Conservation (phyloP, 129 eudicot species). For the Dittrichia graveolens region DNA sequence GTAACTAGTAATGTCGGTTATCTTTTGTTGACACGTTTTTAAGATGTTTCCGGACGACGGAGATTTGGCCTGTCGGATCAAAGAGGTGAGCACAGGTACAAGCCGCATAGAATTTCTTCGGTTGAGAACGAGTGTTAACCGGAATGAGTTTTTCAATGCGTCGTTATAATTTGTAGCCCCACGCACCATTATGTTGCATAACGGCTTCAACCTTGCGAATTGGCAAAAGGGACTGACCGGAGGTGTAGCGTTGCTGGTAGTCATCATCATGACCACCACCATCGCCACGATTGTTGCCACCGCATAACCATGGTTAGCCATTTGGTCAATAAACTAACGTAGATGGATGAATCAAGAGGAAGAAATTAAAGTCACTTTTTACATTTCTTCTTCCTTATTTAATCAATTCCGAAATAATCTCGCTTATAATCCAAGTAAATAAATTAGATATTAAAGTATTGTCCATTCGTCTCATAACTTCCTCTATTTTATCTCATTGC, state of each 20-base stretch:
- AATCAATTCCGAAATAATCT: slow-evolving; percentile 24
- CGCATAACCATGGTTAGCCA: slow-evolving; percentile 15
- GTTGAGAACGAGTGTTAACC: slow-evolving; percentile 27
- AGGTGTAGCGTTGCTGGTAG: slow-evolving; percentile 27
- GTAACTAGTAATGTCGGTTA: slow-evolving; percentile 21
- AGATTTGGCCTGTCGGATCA: slow-evolving; percentile 26
- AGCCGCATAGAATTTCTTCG: slow-evolving; percentile 21
- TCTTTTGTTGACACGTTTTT: slow-evolving; percentile 34
- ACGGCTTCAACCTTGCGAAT: slow-evolving; percentile 37
- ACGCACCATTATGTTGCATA: slow-evolving; percentile 35
- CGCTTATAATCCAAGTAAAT: slow-evolving; percentile 20
- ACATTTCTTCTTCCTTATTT: slow-evolving; percentile 26
- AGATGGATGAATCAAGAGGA: slow-evolving; percentile 25
- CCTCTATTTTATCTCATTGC: slow-evolving; percentile 35
- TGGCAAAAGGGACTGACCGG: slow-evolving; percentile 28
- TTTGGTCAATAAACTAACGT: not conserved
- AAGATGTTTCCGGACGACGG: slow-evolving; percentile 25
- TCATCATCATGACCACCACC: slow-evolving; percentile 23
- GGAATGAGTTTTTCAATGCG: slow-evolving; percentile 36
- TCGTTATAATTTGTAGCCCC: slow-evolving; percentile 32
- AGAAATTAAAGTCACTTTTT: slow-evolving; percentile 14
- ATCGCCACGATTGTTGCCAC: slow-evolving; percentile 18
- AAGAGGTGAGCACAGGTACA: slow-evolving; percentile 25
- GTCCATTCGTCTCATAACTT: slow-evolving; percentile 21
- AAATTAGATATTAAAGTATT: slow-evolving; percentile 17